Evolutionary conservation across 306 rosid species (phyloP), one percentile per base, ranked within the genome.

Genomic region (Acmispon strigosus): DNA sequence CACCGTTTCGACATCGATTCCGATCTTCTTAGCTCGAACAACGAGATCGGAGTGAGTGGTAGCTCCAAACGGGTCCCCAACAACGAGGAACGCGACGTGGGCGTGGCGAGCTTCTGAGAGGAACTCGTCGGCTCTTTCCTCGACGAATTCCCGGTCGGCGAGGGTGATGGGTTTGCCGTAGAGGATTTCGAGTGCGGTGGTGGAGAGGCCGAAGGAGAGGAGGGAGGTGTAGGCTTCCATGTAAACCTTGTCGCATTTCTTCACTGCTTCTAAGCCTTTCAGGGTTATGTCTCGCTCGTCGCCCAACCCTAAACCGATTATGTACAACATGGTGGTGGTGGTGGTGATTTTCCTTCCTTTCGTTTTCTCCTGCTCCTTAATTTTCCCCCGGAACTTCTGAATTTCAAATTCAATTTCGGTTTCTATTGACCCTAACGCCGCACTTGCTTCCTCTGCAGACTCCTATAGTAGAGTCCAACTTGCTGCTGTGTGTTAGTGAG

Each of bases 181-280:
- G 44, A 93, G 79, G 2, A 80, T 76, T 82, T 88, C 97, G 78
- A 93, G 73, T 12, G 86, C 81, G 69, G 96, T 16, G 14, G 90
- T 19, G 67, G 96, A 80, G 83, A 93, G 85, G 59, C 97, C 98
- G 15, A 88, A 90, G 19, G 97, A 94, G 29, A 94, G 93, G 29
- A 94, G 96, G 51, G 97, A 94, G 77, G 97, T 90, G 85, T 88
- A 89, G 53, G 98, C 88, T 84, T 94, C 97, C 50, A 91, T 86
- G 83, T 83, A 89, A 37, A 94, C 71, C 75, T 83, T 87, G 52
- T 52, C 66, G 53, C 93, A 93, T 22, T 75, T 83, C 16, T 73
- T 77, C 54, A 90, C 91, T 44, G 94, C 96, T 83, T 93, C 98
- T 77, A 93, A 84, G 4, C 98, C 97, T 68, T 88, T 87, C 10